A percentile compares a stretch with the other conserved stretches of the same genome.
These are phyloP conservation scores for Pichia kluyveri DNA, from an alignment of 805 yeast genomes.

Conservation along the genomic window DNA sequence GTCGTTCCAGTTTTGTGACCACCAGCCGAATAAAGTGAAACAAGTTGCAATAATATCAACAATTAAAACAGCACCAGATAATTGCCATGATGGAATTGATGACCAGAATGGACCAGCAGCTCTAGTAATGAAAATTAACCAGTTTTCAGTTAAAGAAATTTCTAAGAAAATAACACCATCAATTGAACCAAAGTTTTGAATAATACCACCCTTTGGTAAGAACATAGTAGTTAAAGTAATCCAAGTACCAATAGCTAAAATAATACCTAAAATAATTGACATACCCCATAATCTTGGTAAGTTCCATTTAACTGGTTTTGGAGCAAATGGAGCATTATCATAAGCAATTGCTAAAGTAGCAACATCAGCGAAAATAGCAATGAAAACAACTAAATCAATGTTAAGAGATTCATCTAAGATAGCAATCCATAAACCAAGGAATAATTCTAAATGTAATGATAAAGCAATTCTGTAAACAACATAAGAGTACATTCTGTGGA, in stretches of 20 bases:
- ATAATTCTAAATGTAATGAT: slow-evolving; percentile 88
- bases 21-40: slow-evolving; percentile 94
- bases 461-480: slow-evolving; percentile 97
- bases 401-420: slow-evolving; percentile 78
- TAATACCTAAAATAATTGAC: slow-evolving; percentile 78
- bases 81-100: slow-evolving; percentile 92
- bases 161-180: slow-evolving; percentile 92
- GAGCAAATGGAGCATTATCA: slow-evolving; percentile 94
- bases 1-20: slow-evolving; percentile 96
- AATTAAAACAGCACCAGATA: slow-evolving; percentile 83
- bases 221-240: slow-evolving; percentile 91
- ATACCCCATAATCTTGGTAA: slow-evolving; percentile 95
- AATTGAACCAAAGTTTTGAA: slow-evolving; percentile 90
- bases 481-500: slow-evolving; percentile 98
- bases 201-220: slow-evolving; percentile 83
- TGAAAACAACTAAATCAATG: slow-evolving; percentile 89
- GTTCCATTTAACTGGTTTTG: slow-evolving; percentile 93
- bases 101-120: slow-evolving; percentile 99
- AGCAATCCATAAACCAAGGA: slow-evolving; percentile 95
- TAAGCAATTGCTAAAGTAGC: slow-evolving; percentile 96
- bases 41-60: slow-evolving; percentile 89
- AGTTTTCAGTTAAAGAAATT: slow-evolving; percentile 91
- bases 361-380: slow-evolving; percentile 96
- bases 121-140: slow-evolving; percentile 95
- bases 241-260: slow-evolving; percentile 91